Evolutionary conservation across 2,329 filamentous ascomycete species (phyloP).

Genomic region (Fusarium buharicum): DNA sequence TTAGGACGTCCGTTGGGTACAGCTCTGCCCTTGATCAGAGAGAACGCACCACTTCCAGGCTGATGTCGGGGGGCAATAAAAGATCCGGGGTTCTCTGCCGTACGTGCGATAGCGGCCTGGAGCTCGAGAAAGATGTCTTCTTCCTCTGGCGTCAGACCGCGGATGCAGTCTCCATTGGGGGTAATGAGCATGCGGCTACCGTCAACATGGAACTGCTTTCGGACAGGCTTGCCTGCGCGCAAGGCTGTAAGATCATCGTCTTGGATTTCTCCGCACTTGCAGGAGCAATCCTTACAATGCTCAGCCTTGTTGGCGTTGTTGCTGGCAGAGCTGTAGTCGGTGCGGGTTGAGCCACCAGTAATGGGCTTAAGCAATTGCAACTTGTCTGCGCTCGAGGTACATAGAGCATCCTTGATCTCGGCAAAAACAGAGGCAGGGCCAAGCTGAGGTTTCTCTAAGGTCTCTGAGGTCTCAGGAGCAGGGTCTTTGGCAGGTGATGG

Average conservation of each 20-base stretch:
- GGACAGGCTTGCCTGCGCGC: slow-evolving; percentile 66
- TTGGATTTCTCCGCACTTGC: slow-evolving; percentile 55
- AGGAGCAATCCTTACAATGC: slow-evolving; percentile 52
- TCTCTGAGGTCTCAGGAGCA: slow-evolving; percentile 33
- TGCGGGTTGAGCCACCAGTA: slow-evolving; percentile 44
- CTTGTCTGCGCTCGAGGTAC: slow-evolving; percentile 49
- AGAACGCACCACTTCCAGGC: slow-evolving; percentile 65
- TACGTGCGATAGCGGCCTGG: slow-evolving; percentile 66
- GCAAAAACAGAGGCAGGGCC: slow-evolving; percentile 51
- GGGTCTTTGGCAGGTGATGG: slow-evolving; percentile 36
- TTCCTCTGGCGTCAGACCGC: slow-evolving; percentile 74
- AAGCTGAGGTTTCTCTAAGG: slow-evolving; percentile 46
- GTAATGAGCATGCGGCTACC: slow-evolving; percentile 77
- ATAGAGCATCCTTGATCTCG: slow-evolving; percentile 50
- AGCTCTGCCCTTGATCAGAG: slow-evolving; percentile 70
- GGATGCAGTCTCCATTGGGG: slow-evolving; percentile 79
- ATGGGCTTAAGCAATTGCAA: slow-evolving; percentile 54
- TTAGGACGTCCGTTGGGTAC: slow-evolving; percentile 72
- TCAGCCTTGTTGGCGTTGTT: slow-evolving; percentile 40
- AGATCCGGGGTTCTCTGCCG: slow-evolving; percentile 62
- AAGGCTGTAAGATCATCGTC: slow-evolving; percentile 65
- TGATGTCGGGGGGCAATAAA: slow-evolving; percentile 68
- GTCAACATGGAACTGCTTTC: slow-evolving; percentile 67
- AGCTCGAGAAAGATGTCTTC: slow-evolving; percentile 76
- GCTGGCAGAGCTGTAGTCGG: slow-evolving; percentile 41